phyloP scores from a whole-genome alignment of 2,329 filamentous ascomycete species.

The Penicillium sp. region DNA sequence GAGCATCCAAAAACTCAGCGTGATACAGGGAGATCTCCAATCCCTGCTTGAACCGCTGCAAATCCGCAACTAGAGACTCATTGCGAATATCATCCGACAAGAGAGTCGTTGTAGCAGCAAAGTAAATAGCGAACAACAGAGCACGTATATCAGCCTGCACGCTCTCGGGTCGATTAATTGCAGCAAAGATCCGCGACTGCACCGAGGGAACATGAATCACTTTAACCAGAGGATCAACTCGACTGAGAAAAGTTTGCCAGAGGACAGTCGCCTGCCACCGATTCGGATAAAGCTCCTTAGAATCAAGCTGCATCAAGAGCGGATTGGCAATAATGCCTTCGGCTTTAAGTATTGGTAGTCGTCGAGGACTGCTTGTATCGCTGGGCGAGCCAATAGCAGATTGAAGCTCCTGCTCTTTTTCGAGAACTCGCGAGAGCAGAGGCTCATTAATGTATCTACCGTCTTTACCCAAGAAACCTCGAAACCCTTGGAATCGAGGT shows the following conservation, averaged over 20 bases:
- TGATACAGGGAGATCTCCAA: conserved; percentile 45
- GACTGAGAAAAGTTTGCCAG: conserved; percentile 32
- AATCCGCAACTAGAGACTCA: conserved; percentile 11
- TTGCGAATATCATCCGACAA: conserved; percentile 19
- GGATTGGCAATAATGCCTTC: conserved; percentile 28
- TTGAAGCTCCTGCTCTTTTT: conserved; percentile 31
- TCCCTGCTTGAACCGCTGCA: conserved; percentile 26
- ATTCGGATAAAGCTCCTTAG: conserved; percentile 19
- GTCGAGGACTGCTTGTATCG: conserved; percentile 4
- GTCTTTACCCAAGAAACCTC: conserved; percentile 26
- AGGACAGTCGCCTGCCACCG: conserved; percentile 28
- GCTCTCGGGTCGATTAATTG: conserved; percentile 26
- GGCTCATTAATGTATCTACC: conserved; percentile 34
- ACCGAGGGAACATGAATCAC: conserved; percentile 33
- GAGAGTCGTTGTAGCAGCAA: conserved; percentile 24
- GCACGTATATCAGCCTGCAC: conserved; percentile 23
- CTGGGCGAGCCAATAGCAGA: conserved; percentile 20
- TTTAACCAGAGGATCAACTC: conserved; percentile 32
- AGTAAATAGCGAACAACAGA: conserved; percentile 33
- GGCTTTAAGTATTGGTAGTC: conserved; percentile 15
- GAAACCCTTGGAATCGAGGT: conserved; percentile 11
- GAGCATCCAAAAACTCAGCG: conserved; percentile 45
- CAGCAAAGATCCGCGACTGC: conserved; percentile 28
- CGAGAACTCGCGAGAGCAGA: conserved; percentile 28
- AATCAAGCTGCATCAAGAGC: conserved; percentile 11